Evolutionary conservation across 106 monocot genomes (phyloP).

Genomic region (Apostasia ramifera): DNA sequence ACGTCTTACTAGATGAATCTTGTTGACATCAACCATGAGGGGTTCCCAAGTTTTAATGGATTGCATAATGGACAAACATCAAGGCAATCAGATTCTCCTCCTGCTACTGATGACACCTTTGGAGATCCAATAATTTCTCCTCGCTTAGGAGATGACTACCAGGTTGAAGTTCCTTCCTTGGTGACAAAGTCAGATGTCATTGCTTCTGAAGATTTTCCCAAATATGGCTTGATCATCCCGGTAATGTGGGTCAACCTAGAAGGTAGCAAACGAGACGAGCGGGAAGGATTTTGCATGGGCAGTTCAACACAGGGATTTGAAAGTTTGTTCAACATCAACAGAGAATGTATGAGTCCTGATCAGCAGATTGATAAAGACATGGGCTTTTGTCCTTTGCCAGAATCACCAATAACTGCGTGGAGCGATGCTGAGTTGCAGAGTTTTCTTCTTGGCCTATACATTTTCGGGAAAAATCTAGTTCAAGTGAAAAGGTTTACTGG

Average conservation of each 20-base stretch:
- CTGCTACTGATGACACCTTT: slow-evolving; percentile 27
- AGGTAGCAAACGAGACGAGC: background rate
- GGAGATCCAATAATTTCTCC: slow-evolving; percentile 43
- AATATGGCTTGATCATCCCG: slow-evolving; percentile 40
- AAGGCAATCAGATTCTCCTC: slow-evolving; percentile 19
- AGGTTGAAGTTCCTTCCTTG: slow-evolving; percentile 52
- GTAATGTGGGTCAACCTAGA: slow-evolving; percentile 32
- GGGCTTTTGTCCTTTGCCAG: slow-evolving; percentile 36
- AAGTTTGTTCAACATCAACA: background rate
- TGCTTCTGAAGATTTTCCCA: slow-evolving; percentile 13
- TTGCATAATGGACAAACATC: slow-evolving; percentile 21
- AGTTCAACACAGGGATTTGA: background rate
- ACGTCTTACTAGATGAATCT: background rate
- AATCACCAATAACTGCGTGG: slow-evolving; percentile 29
- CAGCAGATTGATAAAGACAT: background rate
- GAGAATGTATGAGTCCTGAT: background rate
- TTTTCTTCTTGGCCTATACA: slow-evolving; percentile 87
- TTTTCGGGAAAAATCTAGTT: slow-evolving; percentile 75
- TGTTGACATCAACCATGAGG: background rate
- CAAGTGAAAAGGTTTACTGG: slow-evolving; percentile 48
- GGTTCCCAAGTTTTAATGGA: slow-evolving; percentile 7
- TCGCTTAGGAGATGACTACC: slow-evolving; percentile 73
- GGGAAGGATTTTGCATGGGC: background rate
- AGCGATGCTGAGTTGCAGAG: slow-evolving; percentile 38
- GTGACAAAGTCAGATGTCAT: slow-evolving; percentile 11